Base-by-base conservation (phyloP, 108 stramenopile species). In the Pinguiococcus pyrenoidosus region DNA sequence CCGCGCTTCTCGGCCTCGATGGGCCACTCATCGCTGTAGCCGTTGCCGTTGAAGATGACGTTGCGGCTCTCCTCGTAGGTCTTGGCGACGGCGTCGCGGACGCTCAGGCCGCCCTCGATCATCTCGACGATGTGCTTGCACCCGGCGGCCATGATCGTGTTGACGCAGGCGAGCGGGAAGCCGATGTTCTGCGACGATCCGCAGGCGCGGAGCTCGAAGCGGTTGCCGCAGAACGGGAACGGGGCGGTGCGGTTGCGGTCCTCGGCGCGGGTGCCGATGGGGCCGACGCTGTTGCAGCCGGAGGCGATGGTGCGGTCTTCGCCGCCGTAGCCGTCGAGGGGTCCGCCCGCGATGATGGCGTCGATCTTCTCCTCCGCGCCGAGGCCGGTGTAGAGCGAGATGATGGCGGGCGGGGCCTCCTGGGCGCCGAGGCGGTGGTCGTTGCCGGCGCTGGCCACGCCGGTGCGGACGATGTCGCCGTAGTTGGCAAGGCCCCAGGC, bases 141-240 rank as follows among this genome's bases (percentile, higher is more conserved):
- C 66, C 87, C 84, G 60, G 81, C 76, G 29, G 91, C 91, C 5
- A 79, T 68, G 47, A 89, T 87, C 29, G 91, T 78, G 69, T 88
- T 85, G 54, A 93, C 73, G 24, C 87, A 83, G 32, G 91, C 87
- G 78, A 87, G 86, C 53, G 86, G 85, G 67, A 93, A 56, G 44
- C 84, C 85, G 0, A 79, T 73, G 60, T 89, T 89, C 69, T 89
- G 87, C 44, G 85, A 64, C 17, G 91, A 93, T 39, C 91, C 91
- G 39, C 89, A 85, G 42, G 87, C 87, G 68, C 91, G 84, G 83
- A 89, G 89, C 66, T 93, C 91, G 71, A 93, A 89, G 39, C 91
- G 41, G 51, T 66, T 49, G 36, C 87, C 91, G 36, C 91, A 84
- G 55, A 87, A 93, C 28, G 87, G 87, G 80, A 93, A 93, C 36